phyloP scores from a whole-genome alignment of 768 basidiomycete species.

The Auriscalpium microsporum region DNA sequence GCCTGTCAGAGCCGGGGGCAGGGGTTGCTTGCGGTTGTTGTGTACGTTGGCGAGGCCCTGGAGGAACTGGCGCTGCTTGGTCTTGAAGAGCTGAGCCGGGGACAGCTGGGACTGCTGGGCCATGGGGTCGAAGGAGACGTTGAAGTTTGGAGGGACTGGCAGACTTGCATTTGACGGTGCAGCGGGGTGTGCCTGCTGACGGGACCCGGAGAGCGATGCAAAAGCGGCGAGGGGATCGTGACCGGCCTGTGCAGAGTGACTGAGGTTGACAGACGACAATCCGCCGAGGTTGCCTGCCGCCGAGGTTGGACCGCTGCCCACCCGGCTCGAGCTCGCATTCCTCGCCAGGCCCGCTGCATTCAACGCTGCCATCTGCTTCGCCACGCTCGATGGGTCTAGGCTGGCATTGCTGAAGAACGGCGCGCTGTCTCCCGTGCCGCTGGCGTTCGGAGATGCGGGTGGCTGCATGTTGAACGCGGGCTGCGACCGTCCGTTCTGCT shows the following conservation, averaged over 20 bases:
- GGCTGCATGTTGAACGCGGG: neutral
- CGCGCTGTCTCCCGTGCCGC: neutral
- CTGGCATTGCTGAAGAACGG: slow-evolving; percentile 12
- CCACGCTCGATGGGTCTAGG: slow-evolving; percentile 56
- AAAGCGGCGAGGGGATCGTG: slow-evolving; percentile 19
- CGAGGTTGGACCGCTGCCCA: slow-evolving; percentile 52
- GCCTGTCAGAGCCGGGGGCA: slow-evolving; percentile 70
- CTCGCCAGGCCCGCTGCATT: slow-evolving; percentile 52
- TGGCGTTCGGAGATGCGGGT: neutral
- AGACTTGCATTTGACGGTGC: slow-evolving; percentile 26
- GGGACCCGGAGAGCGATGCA: slow-evolving; percentile 11
- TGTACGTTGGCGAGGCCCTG: slow-evolving; percentile 51
- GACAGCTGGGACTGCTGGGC: slow-evolving; percentile 20
- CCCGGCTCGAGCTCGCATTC: slow-evolving; percentile 34
- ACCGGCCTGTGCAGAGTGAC: slow-evolving; percentile 15
- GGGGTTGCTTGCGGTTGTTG: slow-evolving; percentile 47
- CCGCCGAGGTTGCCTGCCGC: slow-evolving; percentile 54
- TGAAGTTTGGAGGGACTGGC: slow-evolving; percentile 4
- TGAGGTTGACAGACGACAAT: slow-evolving; percentile 31
- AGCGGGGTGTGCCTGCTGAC: slow-evolving; percentile 22
- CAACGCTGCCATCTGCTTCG: slow-evolving; percentile 78
- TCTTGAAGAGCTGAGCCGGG: slow-evolving; percentile 33
- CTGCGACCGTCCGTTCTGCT: neutral
- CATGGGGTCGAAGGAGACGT: slow-evolving; percentile 9
- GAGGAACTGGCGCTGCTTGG: slow-evolving; percentile 55